A percentile compares a stretch with the other conserved stretches of the same genome.
These are phyloP conservation scores for Simmondsia chinensis DNA, from an alignment of 148 eudicot species.

Conservation along the genomic window DNA sequence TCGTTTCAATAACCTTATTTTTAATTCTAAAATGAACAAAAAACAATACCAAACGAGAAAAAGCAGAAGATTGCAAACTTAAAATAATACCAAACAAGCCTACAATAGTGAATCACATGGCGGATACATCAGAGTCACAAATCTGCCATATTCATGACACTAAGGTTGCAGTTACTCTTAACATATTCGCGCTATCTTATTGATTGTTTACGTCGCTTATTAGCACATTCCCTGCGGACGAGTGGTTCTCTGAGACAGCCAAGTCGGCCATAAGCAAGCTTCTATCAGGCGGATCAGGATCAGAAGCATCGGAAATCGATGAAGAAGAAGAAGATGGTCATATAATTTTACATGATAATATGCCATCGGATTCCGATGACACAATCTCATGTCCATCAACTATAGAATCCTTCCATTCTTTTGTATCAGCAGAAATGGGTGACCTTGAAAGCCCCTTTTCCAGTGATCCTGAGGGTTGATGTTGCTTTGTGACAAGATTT, in stretches of 20 bases:
- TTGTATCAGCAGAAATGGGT: slow-evolving; percentile 84
- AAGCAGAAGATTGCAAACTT: too few relatives aligned
- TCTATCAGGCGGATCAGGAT: slow-evolving; percentile 57
- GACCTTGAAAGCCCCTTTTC: slow-evolving; percentile 51
- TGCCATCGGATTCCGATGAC: slow-evolving; percentile 58
- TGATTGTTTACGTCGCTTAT: neutral
- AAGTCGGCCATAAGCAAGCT: slow-evolving; percentile 72
- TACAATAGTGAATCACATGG: too few relatives aligned
- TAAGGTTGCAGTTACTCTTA: too few relatives aligned
- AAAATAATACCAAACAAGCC: too few relatives aligned
- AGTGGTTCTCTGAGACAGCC: slow-evolving; percentile 90
- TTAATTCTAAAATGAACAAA: too few relatives aligned
- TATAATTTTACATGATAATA: slow-evolving; percentile 34
- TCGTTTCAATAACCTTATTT: too few relatives aligned
- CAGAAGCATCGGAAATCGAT: slow-evolving; percentile 73
- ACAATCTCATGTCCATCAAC: slow-evolving; percentile 70
- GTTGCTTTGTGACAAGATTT: too few relatives aligned
- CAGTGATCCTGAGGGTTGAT: slow-evolving; percentile 36
- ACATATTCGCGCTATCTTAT: neutral
- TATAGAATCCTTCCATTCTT: slow-evolving; percentile 59
- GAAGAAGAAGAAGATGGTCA: slow-evolving; percentile 74
- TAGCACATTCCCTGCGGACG: slow-evolving; percentile 87
- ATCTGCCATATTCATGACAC: too few relatives aligned
- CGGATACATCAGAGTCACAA: too few relatives aligned
- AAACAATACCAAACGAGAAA: too few relatives aligned